A percentile compares a stretch with the other conserved stretches of the same genome.
phyloP scores from a whole-genome alignment of 768 basidiomycete genomes.

The Mrakia frigida region DNA sequence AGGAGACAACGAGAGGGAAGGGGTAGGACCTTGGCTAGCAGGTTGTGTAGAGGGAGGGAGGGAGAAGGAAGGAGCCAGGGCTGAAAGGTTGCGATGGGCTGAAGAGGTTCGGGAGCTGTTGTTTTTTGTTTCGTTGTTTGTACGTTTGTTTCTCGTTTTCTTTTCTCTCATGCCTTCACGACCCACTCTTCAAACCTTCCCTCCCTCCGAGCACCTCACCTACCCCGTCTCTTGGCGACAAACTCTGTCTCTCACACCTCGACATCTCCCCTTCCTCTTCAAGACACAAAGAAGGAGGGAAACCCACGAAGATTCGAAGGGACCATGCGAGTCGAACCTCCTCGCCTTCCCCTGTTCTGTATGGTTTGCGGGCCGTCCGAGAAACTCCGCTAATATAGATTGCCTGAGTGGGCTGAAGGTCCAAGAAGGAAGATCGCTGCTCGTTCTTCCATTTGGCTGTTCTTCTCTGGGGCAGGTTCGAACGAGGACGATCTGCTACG shows the following conservation, averaged over 20 bases:
- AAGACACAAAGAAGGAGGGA: neutral
- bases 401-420: neutral
- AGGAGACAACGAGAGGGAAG: neutral
- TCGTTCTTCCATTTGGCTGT: neutral
- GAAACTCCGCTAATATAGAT: neutral
- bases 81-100: neutral
- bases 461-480: too few species aligned
- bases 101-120: too few species aligned
- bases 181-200: too few species aligned
- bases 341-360: neutral
- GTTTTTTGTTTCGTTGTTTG: too few species aligned
- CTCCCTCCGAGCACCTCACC: too few species aligned
- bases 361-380: neutral
- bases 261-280: too few species aligned
- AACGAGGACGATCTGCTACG: too few species aligned
- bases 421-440: neutral
- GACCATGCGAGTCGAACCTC: neutral
- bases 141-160: neutral
- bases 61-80: neutral
- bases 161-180: neutral
- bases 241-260: too few species aligned
- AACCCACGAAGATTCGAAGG: neutral
- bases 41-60: neutral
- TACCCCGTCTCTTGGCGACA: too few species aligned
- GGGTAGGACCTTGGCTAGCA: neutral